Conservation (phyloP, 495 filamentous ascomycete genomes). For the Tuber aestivum region DNA sequence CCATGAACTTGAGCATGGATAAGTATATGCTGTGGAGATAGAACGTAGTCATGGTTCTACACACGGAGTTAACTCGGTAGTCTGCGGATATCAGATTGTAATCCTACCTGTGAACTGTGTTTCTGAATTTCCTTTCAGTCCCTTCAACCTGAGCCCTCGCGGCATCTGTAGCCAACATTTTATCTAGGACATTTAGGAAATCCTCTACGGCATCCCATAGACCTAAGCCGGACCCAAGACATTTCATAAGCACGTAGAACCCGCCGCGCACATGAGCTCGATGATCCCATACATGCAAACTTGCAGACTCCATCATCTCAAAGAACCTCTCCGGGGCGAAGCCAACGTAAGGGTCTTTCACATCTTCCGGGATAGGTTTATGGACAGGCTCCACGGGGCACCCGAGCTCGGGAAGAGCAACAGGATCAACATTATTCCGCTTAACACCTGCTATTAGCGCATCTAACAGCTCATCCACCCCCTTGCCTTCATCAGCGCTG, state of each 20-base stretch:
- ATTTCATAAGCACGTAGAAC: constrained; percentile 21
- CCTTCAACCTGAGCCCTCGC: constrained; percentile 22
- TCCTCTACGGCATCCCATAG: constrained; percentile 26
- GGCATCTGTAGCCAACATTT: constrained; percentile 23
- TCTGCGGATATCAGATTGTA: background rate
- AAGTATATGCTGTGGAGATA: constrained; percentile 29
- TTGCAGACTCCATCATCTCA: constrained; percentile 19
- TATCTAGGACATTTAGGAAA: constrained; percentile 18
- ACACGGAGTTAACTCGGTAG: background rate
- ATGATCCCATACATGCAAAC: constrained; percentile 27
- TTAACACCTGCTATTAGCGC: background rate
- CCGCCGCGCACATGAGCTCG: constrained; percentile 28
- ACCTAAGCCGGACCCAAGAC: constrained; percentile 15
- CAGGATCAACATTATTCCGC: background rate
- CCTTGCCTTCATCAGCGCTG: background rate
- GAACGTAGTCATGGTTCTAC: constrained; percentile 32
- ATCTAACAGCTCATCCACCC: background rate
- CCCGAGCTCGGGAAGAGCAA: background rate
- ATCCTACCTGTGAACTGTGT: constrained; percentile 32
- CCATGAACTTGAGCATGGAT: constrained; percentile 23
- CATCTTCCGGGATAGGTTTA: background rate
- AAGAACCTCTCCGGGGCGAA: constrained; percentile 17
- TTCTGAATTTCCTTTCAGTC: constrained; percentile 26
- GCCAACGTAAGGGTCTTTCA: constrained; percentile 8
- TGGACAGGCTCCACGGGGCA: background rate